phyloP scores from a whole-genome alignment of 2,329 filamentous ascomycete species.

The Fusarium caatingaense region DNA sequence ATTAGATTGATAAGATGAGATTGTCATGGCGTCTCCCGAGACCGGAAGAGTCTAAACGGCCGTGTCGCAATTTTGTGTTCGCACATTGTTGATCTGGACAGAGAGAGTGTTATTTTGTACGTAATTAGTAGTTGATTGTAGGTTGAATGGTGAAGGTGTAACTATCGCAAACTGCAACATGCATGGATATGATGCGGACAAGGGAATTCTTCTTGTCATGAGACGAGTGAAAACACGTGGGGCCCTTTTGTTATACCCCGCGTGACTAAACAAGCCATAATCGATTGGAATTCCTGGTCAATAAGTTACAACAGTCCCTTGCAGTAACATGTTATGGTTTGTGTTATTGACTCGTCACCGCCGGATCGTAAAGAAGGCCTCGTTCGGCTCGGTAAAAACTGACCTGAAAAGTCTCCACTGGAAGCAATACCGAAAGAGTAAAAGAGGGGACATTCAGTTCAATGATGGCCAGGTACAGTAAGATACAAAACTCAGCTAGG shows the following conservation, averaged over 20 bases:
- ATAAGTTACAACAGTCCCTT: constrained; percentile 1
- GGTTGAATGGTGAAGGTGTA: neutral
- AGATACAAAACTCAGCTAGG: neutral
- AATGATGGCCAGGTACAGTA: constrained; percentile 13
- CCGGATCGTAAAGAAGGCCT: constrained; percentile 8
- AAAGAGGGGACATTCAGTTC: constrained; percentile 11
- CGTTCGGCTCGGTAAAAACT: constrained; percentile 13
- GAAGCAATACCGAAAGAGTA: neutral
- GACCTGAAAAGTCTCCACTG: neutral
- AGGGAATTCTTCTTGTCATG: constrained; percentile 35
- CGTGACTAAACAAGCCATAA: constrained; percentile 8
- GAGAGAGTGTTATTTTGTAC: constrained; percentile 13
- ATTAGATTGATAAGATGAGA: constrained; percentile 44
- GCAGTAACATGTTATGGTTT: neutral
- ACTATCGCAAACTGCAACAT: neutral
- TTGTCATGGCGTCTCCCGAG: constrained; percentile 28
- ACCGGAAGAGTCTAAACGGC: constrained; percentile 29
- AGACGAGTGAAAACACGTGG: constrained; percentile 33
- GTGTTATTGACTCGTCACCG: constrained; percentile 22
- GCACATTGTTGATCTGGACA: constrained; percentile 19
- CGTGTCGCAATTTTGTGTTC: constrained; percentile 30
- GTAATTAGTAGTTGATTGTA: constrained; percentile 19
- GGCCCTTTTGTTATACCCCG: constrained; percentile 4
- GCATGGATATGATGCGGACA: constrained; percentile 2
- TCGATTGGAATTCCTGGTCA: constrained; percentile 1